Base-by-base conservation (phyloP, 306 rosid species). In the Lathyrus tuberosus region DNA sequence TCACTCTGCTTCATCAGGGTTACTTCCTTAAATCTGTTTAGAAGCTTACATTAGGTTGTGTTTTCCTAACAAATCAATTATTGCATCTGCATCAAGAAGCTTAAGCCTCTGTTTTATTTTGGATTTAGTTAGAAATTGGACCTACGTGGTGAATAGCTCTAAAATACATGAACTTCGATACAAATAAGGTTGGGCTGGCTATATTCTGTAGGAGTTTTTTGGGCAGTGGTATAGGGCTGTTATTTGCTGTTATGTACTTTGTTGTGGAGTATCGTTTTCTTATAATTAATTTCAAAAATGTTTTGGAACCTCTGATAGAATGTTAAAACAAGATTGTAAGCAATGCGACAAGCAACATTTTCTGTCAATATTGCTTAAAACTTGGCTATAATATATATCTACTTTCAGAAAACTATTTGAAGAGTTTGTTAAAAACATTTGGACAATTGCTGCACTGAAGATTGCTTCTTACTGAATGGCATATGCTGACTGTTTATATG, bases 401-500 rank as follows among this genome's bases (percentile, higher is more conserved):
- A 8, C 46, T 72, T 67, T 43, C 51, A 42, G 56, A 64, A 60
- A 40, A 40, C 62, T 79, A 53, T 67, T 41, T 5, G 51, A 26
- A 38, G 30, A 37, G 35, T 35, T 65, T 63, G 56, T 40, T 66
- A 33, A 43, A 22, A 38, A 11, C 49, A 71, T 72, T 42, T 76
- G 41, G 57, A 14, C 57, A 65, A 4, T 62, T 59, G 67, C 48
- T 41, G 52, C 58, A 11, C n/a, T 26, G 9, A 59, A 38, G 17
- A 44, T 56, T 62, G 59, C 57, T 61, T 65, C 75, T 75, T 58
- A 48, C 31, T 40, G 41, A 78, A 33, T 65, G 66, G 69, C 28
- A 33, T 74, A 47, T 24, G 48, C 58, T 72, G 46, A 70, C 17
- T 46, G 37, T 68, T 78, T 71, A 33, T 78, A 67, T 76, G 71